Base-by-base conservation (phyloP, 2,329 filamentous ascomycete species). In the Bretziella fagacearum region DNA sequence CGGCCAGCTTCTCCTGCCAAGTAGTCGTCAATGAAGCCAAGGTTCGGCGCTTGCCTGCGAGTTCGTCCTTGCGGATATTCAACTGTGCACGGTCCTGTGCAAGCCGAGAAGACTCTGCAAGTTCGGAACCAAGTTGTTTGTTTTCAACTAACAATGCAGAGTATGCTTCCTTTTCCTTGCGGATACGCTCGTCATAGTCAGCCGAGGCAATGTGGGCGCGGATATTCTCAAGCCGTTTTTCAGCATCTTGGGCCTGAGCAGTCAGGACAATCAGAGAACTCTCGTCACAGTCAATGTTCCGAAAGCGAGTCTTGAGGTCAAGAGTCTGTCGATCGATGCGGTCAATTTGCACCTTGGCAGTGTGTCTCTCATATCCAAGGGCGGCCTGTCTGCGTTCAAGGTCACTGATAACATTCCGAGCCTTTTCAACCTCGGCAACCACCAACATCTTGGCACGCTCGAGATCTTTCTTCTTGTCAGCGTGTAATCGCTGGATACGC, bases 31-130 rank as follows among this genome's bases (percentile, higher is more conserved):
- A 75, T 0, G 84, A 91, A 6, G 86, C 73, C 2, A 96, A 67
- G 52, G 81, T 82, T 27, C 75, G 73, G 59, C 82, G 74, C 47
- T 80, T 75, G 53, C 85, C 79, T 52, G 75, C 74, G 23, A 85
- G 62, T 56, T 94, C 83, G 55, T 86, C 87, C 56, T 81, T 86
- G 27, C 87, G 71, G 54, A 83, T 78, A 49, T 93, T 84, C 8
- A 98, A 70, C 55, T 83, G 80, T 10, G 89, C 91, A 30, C 86
- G 73, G 52, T 93, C 86, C 3, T 80, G 77, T 4, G 86, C 85
- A 49, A 83, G 73, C 49, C 79, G 78, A 2, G 83, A 93, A 50
- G 81, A 84, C 55, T 93, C 81, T 6, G 86, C 73, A 29, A 95
- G 73, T 58, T 96, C 89, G n/a, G 71, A 66, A 37, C 81, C 79